Evolutionary conservation across 306 rosid genomes (phyloP).

Genomic region (Clitoria ternatea): DNA sequence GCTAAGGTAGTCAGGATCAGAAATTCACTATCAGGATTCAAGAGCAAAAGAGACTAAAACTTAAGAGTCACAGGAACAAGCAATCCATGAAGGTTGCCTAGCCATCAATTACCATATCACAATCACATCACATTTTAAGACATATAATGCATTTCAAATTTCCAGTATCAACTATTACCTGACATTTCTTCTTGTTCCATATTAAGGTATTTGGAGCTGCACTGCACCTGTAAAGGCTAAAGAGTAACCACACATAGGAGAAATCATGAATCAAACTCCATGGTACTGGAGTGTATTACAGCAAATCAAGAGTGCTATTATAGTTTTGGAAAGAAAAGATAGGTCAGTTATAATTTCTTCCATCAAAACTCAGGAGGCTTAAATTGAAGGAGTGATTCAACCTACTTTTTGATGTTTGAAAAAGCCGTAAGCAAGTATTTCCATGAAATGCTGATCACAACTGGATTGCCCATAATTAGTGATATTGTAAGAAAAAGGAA

Average conservation of each 20-base stretch:
- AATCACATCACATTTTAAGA: not conserved
- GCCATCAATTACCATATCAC: not conserved
- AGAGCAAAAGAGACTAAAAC: not conserved
- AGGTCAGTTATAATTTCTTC: constrained; percentile 54
- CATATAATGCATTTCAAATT: not conserved
- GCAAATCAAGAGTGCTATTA: constrained; percentile 54
- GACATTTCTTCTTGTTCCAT: constrained; percentile 61
- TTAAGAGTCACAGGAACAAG: not conserved
- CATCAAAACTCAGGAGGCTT: constrained; percentile 50
- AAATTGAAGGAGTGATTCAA: constrained; percentile 57
- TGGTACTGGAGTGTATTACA: not conserved
- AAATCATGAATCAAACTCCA: constrained; percentile 6
- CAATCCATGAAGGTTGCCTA: not conserved
- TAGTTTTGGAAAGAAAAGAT: constrained; percentile 50
- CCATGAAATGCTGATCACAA: constrained; percentile 64
- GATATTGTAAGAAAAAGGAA: constrained; percentile 17
- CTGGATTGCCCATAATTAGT: constrained; percentile 64
- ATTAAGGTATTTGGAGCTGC: constrained; percentile 70
- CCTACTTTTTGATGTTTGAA: constrained; percentile 57
- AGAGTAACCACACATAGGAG: not conserved
- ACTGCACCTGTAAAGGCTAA: constrained; percentile 41
- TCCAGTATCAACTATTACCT: constrained; percentile 33
- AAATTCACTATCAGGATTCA: not conserved
- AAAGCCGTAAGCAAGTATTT: constrained; percentile 58
- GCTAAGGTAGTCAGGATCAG: not conserved